Evolutionary conservation across 2,329 filamentous ascomycete species (phyloP), one percentile per base, ranked within the genome.

Genomic region (Talaromyces sp.): DNA sequence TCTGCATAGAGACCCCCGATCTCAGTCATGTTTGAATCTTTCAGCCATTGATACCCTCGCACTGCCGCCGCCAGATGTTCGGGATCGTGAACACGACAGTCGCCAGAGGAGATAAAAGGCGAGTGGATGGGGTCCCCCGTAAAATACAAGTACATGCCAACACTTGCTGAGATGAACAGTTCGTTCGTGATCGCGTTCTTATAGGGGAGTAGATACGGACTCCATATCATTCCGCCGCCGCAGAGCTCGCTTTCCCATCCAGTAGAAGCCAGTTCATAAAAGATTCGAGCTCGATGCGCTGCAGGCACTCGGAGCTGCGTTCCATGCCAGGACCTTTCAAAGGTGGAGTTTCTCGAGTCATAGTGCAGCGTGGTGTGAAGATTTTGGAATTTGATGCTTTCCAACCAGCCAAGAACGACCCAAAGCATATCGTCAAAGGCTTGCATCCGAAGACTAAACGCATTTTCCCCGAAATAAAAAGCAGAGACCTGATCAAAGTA

Each of bases 181-280:
- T 97, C 87, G 70, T 97, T 97, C 33, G 94, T 98, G 68, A 98
- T 96, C 65, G 94, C 92, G 70, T 98, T 98, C 73, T 97, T 98
- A 79, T 97, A 98, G 0, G 92, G 92, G 44, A 83, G 76, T 31
- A 94, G 78, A 40, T 86, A 85, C 2, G 91, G 91, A 67, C 90
- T 96, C 94, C 94, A 98, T 14, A 87, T 84, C 90, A 98, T 96
- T 52, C 94, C 94, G 27, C 94, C 94, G 4, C 84, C 85, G 69
- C 94, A 98, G 5, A 96, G 83, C 28, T 81, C 82, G 27, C 85
- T 89, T 70, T 96, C 90, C 92, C 93, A 98, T 5, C 94, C 92
- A 10, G 83, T 79, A 5, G 86, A 83, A 5, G 91, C 90, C 42
- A 96, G 78, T 33, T 93, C 89, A 83, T 93, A 96, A 76, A 97